A percentile compares a stretch with the other conserved stretches of the same genome.
phyloP scores from a whole-genome alignment of 148 eudicot species.

The Selenicereus undatus region DNA sequence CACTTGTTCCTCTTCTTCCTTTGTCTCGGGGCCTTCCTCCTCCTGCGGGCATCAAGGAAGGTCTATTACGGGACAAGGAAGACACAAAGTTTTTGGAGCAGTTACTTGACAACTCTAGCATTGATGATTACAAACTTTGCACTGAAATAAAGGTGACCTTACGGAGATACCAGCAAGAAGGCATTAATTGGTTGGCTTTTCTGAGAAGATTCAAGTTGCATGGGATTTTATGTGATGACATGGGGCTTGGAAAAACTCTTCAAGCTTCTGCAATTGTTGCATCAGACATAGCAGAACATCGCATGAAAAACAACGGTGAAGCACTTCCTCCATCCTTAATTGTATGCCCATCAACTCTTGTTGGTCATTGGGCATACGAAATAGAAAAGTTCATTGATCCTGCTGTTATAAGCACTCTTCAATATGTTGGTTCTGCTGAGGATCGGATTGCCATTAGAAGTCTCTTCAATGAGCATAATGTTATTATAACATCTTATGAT shows the following conservation, averaged over 20 bases:
- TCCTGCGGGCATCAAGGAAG: conserved; percentile 68
- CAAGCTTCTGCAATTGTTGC: conserved; percentile 98
- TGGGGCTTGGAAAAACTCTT: conserved; percentile 99
- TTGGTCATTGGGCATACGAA: conserved; percentile 98
- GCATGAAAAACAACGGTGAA: conserved; percentile 32
- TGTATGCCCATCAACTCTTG: conserved; percentile 96
- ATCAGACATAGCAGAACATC: conserved; percentile 84
- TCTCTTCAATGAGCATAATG: conserved; percentile 61
- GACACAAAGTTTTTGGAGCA: conserved; percentile 94
- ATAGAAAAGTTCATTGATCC: conserved; percentile 95
- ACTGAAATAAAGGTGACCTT: conserved; percentile 79
- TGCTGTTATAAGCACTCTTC: conserved; percentile 70
- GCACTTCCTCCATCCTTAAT: conserved; percentile 66
- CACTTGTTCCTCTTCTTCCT: conserved; percentile 97
- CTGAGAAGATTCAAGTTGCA: conserved; percentile 92
- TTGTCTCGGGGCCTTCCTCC: conserved; percentile 83
- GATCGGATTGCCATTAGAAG: conserved; percentile 68
- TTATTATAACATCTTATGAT: conserved; percentile 90
- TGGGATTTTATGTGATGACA: conserved; percentile 98
- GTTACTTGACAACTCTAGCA: conserved; percentile 91
- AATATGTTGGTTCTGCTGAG: conserved; percentile 83
- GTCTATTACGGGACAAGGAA: conserved; percentile 66
- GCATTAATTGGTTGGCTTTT: conserved; percentile 98
- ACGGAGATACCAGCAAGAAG: conserved; percentile 98
- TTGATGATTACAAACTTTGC: conserved; percentile 82